Evolutionary conservation across 176 grass and related monocot genomes (phyloP).

Genomic region (Chrysopogon serrulatus): DNA sequence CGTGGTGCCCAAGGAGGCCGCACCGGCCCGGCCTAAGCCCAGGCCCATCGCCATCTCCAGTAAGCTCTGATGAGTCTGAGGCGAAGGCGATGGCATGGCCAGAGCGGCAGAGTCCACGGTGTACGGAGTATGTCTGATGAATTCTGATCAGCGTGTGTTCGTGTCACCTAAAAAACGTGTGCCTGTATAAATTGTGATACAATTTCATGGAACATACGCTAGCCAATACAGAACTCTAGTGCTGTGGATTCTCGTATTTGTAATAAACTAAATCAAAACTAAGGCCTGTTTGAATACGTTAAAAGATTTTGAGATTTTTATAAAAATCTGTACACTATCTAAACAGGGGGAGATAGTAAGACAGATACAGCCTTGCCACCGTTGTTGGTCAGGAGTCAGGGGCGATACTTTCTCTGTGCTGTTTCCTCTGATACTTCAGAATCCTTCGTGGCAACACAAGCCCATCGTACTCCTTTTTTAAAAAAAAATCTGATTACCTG

Average conservation of each 20-base stretch:
- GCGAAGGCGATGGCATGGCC: too few relatives aligned
- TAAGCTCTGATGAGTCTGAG: conserved; percentile 53
- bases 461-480: not conserved
- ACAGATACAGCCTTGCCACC: too few relatives aligned
- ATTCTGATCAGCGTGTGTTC: not conserved
- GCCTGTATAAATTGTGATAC: not conserved
- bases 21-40: conserved; percentile 42
- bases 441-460: not conserved
- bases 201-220: not conserved
- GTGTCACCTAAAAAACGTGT: not conserved
- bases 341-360: too few relatives aligned
- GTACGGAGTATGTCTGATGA: too few relatives aligned
- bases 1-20: conserved; percentile 67
- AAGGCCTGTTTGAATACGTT: not conserved
- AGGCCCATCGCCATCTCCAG: conserved; percentile 69
- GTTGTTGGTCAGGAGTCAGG: too few relatives aligned
- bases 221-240: not conserved
- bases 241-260: too few relatives aligned
- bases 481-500: too few relatives aligned
- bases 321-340: not conserved
- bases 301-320: not conserved
- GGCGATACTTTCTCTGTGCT: not conserved
- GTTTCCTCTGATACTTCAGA: not conserved
- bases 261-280: not conserved
- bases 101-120: not conserved